These are phyloP conservation scores for Cadophora malorum DNA, from an alignment of 2,329 filamentous ascomycete genomes.

Conservation along the genomic window DNA sequence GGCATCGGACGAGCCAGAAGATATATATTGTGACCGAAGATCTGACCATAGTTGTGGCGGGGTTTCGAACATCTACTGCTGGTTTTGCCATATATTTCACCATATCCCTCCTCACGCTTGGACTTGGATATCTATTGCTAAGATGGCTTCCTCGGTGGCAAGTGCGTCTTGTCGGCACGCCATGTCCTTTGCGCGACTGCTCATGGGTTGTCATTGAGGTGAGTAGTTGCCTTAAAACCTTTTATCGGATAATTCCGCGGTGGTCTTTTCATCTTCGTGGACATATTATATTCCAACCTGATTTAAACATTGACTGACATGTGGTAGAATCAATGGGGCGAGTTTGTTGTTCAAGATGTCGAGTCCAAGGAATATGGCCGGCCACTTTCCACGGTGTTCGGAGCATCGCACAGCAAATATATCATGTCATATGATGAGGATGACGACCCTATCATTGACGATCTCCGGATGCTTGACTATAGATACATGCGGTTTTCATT, in stretches of 20 bases:
- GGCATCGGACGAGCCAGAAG: conserved; percentile 80
- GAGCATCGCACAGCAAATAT: conserved; percentile 65
- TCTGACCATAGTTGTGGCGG: conserved; percentile 89
- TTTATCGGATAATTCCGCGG: background rate
- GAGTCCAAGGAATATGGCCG: conserved; percentile 59
- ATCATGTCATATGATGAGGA: conserved; percentile 69
- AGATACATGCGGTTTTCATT: conserved; percentile 94
- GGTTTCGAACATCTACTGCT: conserved; percentile 78
- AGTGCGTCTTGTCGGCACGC: conserved; percentile 74
- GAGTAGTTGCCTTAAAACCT: conserved; percentile 40
- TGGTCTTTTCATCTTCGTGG: too few relatives aligned
- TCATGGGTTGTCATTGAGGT: conserved; percentile 93
- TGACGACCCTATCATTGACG: conserved; percentile 77
- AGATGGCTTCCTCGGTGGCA: conserved; percentile 92
- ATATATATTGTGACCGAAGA: conserved; percentile 94
- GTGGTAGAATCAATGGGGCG: conserved; percentile 88
- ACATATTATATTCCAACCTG: background rate
- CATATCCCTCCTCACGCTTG: conserved; percentile 75
- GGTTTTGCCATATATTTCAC: conserved; percentile 73
- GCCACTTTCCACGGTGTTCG: conserved; percentile 69
- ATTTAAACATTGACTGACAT: conserved; percentile 39
- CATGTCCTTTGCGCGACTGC: conserved; percentile 73
- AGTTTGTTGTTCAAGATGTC: conserved; percentile 80
- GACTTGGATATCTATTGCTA: conserved; percentile 82
- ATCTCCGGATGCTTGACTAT: conserved; percentile 84